These are phyloP conservation scores for Centrapalus pauciflorus DNA, from an alignment of 129 eudicot genomes.

Conservation along the genomic window DNA sequence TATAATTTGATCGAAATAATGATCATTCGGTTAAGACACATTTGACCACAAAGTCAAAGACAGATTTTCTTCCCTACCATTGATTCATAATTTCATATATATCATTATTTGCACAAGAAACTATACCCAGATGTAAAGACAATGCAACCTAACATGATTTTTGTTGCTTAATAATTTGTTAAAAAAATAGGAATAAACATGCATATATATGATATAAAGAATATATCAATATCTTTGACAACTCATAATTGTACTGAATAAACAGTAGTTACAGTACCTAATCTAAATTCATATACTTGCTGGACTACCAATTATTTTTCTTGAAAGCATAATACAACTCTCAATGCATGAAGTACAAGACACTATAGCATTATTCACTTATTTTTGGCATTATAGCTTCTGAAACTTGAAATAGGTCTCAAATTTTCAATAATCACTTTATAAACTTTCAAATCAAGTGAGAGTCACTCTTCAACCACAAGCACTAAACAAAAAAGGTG, in stretches of 20 bases:
- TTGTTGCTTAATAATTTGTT: constrained; percentile 4
- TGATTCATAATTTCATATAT: not conserved
- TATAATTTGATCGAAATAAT: not conserved
- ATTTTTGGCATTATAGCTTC: not conserved
- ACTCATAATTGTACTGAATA: constrained; percentile 33
- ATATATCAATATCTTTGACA: constrained; percentile 51
- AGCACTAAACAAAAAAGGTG: constrained; percentile 21
- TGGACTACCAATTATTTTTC: constrained; percentile 29
- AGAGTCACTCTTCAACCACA: constrained; percentile 24
- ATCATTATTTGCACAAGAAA: not conserved
- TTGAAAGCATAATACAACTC: constrained; percentile 11
- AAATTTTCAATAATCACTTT: too few relatives aligned
- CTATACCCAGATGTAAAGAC: not conserved
- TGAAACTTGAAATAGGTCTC: not conserved
- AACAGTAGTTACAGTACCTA: constrained; percentile 28
- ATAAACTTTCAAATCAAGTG: constrained; percentile 18
- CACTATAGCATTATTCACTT: not conserved
- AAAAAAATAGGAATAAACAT: constrained; percentile 24
- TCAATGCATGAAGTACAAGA: constrained; percentile 8
- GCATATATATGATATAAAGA: too few relatives aligned
- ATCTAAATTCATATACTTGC: constrained; percentile 12
- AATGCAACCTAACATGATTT: constrained; percentile 28
- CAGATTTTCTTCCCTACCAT: not conserved
- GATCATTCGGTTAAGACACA: not conserved
- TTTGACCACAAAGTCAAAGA: constrained; percentile 19